Conservation (phyloP, 2,329 filamentous ascomycete species). For the Hypocrella siamensis region DNA sequence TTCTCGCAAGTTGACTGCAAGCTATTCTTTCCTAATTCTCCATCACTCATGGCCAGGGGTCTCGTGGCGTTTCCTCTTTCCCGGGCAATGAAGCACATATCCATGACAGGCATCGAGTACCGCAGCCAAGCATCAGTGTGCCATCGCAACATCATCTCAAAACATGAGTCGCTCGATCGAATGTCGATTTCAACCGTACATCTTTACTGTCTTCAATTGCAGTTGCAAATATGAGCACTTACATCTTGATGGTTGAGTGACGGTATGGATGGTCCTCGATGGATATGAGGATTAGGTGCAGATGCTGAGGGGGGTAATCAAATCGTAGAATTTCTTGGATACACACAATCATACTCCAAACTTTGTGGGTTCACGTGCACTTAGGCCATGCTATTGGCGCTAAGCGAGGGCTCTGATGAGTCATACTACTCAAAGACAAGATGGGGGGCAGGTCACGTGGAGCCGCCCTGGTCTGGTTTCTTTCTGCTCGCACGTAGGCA, state of each 20-base stretch:
- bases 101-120: too few species aligned
- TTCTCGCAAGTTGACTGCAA: too few species aligned
- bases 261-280: constrained; percentile 26
- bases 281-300: constrained; percentile 17
- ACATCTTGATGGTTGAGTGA: constrained; percentile 28
- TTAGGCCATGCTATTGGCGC: constrained; percentile 12
- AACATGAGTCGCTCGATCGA: constrained; percentile 2
- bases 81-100: too few species aligned
- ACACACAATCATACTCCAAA: constrained; percentile 17
- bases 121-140: constrained; percentile 2
- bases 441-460: not conserved
- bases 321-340: constrained; percentile 23
- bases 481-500: not conserved
- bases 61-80: too few species aligned
- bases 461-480: not conserved
- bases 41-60: too few species aligned
- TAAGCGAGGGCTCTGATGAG: constrained; percentile 25
- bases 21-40: too few species aligned
- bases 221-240: constrained; percentile 12
- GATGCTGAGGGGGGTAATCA: constrained; percentile 21
- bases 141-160: constrained; percentile 1
- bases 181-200: constrained; percentile 1
- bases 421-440: constrained; percentile 8
- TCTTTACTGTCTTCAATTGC: constrained; percentile 1
- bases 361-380: constrained; percentile 28